Conservation (phyloP, 176 grass and related monocot species). For the Rhipidocladum racemiflorum region DNA sequence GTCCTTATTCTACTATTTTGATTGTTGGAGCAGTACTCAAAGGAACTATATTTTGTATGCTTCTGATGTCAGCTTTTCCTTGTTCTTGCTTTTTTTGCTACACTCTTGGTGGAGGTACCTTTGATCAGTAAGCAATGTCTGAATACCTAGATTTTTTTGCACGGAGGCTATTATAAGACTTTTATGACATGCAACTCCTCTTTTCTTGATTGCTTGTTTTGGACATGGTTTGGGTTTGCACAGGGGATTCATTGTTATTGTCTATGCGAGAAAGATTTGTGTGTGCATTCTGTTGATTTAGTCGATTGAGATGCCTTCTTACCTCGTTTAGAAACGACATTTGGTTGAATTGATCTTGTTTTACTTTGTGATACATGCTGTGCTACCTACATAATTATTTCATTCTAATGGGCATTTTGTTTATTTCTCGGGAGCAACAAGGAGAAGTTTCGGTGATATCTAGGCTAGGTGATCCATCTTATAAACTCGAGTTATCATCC, state of each 20-base stretch:
- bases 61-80: no score
- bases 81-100: no score
- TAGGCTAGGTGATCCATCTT: conserved; percentile 71
- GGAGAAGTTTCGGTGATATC: conserved; percentile 73
- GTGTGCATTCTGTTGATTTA: background rate
- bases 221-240: no score
- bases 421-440: conserved; percentile 57
- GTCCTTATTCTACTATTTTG: no score
- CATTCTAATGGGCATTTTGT: conserved; percentile 2
- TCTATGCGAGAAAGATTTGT: background rate
- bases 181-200: no score
- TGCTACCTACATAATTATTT: background rate
- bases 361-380: background rate
- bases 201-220: no score
- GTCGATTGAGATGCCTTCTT: background rate
- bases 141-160: no score
- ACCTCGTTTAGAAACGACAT: background rate
- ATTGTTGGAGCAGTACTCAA: no score
- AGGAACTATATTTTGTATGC: no score
- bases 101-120: no score
- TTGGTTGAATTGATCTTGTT: background rate
- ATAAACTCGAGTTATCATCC: conserved; percentile 80
- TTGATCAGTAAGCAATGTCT: no score
- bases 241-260: background rate
- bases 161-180: no score